Conservation (phyloP, 75 land plant species). For the Sequoia sempervirens region DNA sequence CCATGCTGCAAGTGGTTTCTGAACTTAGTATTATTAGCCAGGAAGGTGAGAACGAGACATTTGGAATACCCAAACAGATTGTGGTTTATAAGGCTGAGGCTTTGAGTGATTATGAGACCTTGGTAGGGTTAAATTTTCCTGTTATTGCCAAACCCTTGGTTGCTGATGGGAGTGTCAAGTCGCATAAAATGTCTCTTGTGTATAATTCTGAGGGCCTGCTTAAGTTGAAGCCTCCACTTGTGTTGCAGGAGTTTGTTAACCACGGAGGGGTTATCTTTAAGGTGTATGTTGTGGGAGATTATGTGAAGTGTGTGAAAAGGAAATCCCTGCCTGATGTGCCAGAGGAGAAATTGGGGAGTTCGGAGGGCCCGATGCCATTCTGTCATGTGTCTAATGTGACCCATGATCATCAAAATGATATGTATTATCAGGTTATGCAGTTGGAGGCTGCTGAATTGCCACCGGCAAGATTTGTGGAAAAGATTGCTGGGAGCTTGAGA, state of each 20-base stretch:
- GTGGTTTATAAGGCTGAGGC: constrained; percentile 44
- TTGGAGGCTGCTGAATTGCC: constrained; percentile 61
- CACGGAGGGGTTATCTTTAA: constrained; percentile 94
- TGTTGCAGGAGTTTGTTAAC: constrained; percentile 87
- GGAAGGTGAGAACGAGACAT: constrained; percentile 21
- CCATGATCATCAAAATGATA: constrained; percentile 15
- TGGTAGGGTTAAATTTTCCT: constrained; percentile 56
- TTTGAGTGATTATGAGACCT: constrained; percentile 15
- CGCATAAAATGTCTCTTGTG: constrained; percentile 78
- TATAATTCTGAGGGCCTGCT: constrained; percentile 45
- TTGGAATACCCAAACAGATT: constrained; percentile 67
- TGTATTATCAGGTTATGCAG: constrained; percentile 11
- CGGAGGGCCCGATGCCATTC: constrained; percentile 54
- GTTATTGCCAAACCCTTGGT: constrained; percentile 85
- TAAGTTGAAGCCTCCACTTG: constrained; percentile 64
- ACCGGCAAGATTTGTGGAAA: constrained; percentile 46
- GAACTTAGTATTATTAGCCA: constrained; percentile 20
- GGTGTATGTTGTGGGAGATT: constrained; percentile 84
- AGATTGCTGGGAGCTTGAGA: constrained; percentile 66
- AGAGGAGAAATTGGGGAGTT: constrained; percentile 43
- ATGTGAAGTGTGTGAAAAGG: constrained; percentile 72
- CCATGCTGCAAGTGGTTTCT: constrained; percentile 74
- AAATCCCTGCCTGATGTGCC: constrained; percentile 76
- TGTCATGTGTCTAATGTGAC: constrained; percentile 84
- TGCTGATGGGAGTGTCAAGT: constrained; percentile 77